phyloP scores from a whole-genome alignment of 202 grass and related monocot genomes.

The Panicum virgatum region DNA sequence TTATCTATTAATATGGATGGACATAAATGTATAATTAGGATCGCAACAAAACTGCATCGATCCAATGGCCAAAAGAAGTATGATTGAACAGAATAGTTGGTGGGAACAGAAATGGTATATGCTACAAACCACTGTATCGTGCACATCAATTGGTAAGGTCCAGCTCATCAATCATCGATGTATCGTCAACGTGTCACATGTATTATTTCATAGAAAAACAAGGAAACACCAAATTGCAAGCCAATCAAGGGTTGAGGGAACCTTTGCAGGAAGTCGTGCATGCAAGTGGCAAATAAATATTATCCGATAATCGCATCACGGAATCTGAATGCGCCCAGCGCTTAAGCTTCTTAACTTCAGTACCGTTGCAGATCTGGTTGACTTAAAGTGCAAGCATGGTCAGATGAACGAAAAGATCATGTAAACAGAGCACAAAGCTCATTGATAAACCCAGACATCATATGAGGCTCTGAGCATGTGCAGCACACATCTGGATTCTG shows the following conservation, averaged over 20 bases:
- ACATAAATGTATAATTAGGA: background rate
- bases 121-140: background rate
- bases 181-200: background rate
- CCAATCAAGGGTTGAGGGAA: conserved; percentile 24
- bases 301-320: background rate
- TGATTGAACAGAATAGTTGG: background rate
- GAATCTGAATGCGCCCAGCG: background rate
- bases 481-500: background rate
- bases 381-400: background rate
- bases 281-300: background rate
- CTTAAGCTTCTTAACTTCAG: background rate
- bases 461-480: background rate
- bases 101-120: background rate
- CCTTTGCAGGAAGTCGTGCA: conserved; percentile 20
- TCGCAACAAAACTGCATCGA: background rate
- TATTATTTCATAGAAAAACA: conserved; percentile 4
- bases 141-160: background rate
- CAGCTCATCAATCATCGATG: conserved; percentile 1
- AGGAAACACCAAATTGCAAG: background rate
- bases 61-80: background rate
- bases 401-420: background rate
- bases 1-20: background rate
- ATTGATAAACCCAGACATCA: background rate
- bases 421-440: background rate
- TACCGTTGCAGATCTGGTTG: background rate